These are phyloP conservation scores for Kluyveromyces nonfermentans DNA, from an alignment of 805 yeast genomes.

Conservation along the genomic window DNA sequence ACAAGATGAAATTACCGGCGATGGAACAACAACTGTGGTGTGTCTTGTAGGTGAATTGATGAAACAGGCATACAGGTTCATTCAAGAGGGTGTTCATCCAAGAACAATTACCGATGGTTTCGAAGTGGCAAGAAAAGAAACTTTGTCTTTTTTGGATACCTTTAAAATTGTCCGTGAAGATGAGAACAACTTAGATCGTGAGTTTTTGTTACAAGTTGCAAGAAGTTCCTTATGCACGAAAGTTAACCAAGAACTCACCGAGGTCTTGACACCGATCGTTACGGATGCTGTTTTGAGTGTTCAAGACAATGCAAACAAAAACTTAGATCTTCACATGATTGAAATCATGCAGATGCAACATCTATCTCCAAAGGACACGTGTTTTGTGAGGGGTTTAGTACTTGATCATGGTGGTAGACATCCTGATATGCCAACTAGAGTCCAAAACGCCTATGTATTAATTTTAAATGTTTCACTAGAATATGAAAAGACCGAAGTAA, in stretches of 20 bases:
- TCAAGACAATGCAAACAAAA: slow-evolving; percentile 36
- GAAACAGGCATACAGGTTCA: slow-evolving; percentile 88
- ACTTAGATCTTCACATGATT: slow-evolving; percentile 88
- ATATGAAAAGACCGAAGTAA: slow-evolving; percentile 96
- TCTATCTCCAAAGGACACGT: slow-evolving; percentile 74
- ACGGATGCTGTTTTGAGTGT: slow-evolving; percentile 91
- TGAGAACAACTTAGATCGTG: slow-evolving; percentile 57
- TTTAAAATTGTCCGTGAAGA: slow-evolving; percentile 43
- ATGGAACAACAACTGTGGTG: slow-evolving; percentile 95
- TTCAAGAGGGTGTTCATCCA: slow-evolving; percentile 93
- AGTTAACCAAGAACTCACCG: slow-evolving; percentile 66
- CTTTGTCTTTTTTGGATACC: slow-evolving; percentile 57
- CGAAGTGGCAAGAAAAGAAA: slow-evolving; percentile 74
- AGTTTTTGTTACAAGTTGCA: slow-evolving; percentile 84
- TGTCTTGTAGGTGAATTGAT: slow-evolving; percentile 88
- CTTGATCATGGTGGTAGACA: slow-evolving; percentile 98
- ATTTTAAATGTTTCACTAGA: slow-evolving; percentile 90
- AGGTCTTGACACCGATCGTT: slow-evolving; percentile 83
- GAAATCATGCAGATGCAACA: slow-evolving; percentile 99
- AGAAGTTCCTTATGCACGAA: slow-evolving; percentile 83
- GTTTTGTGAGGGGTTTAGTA: slow-evolving; percentile 79
- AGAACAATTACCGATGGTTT: slow-evolving; percentile 91
- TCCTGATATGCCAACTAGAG: slow-evolving; percentile 94
- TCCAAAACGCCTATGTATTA: slow-evolving; percentile 74
- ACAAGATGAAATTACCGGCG: slow-evolving; percentile 98